Conservation (phyloP, 306 rosid species). For the Trifolium pratense region DNA sequence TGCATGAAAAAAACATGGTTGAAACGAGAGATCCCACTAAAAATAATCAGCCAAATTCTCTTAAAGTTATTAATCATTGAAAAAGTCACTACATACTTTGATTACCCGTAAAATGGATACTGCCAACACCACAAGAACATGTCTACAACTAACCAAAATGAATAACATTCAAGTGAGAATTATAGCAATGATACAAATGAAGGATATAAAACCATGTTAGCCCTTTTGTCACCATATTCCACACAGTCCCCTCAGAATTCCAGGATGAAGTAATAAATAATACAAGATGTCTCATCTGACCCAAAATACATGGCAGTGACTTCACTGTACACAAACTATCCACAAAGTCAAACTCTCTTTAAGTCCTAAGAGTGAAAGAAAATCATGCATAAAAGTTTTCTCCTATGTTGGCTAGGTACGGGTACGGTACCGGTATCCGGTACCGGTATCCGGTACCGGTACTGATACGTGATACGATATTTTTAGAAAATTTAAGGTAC, state of each 20-base stretch:
- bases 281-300: background rate
- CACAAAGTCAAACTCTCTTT: background rate
- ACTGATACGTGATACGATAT: no score
- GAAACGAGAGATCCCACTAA: no score
- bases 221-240: background rate
- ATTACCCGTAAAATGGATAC: no score
- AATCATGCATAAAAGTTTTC: constrained; percentile 17
- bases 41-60: no score
- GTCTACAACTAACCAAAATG: background rate
- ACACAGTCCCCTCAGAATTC: background rate
- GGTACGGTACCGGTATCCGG: no score
- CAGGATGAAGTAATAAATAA: background rate
- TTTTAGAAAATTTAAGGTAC: no score
- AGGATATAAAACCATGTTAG: background rate
- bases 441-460: no score
- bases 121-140: background rate
- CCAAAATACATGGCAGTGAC: background rate
- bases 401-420: no score
- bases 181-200: constrained; percentile 12
- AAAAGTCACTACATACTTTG: no score
- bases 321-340: background rate
- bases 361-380: background rate
- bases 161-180: background rate
- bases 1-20: no score
- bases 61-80: no score